Conservation (phyloP, 2,329 filamentous ascomycete species). For the Penicillium brasilianum region DNA sequence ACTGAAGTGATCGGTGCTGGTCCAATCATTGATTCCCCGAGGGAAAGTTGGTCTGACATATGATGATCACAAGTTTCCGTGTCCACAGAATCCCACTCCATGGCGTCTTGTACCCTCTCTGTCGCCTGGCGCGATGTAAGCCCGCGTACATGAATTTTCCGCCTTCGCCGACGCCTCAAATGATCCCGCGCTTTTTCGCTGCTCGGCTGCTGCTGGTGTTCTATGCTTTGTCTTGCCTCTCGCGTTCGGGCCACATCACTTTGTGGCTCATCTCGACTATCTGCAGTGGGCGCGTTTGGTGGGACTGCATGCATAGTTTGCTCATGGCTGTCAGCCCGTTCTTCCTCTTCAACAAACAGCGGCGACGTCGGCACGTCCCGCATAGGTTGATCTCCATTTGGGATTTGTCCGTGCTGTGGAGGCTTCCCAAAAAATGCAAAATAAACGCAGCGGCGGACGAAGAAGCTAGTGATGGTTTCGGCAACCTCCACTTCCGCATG, state of each 20-base stretch:
- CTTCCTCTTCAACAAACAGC: conserved; percentile 3
- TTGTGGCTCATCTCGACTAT: background rate
- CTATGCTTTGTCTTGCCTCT: background rate
- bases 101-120: background rate
- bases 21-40: background rate
- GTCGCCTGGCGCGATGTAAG: background rate
- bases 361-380: background rate
- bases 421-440: conserved; percentile 1
- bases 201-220: background rate
- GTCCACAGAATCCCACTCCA: background rate
- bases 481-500: background rate
- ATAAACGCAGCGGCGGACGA: background rate
- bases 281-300: background rate
- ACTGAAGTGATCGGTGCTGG: background rate
- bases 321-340: background rate
- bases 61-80: background rate
- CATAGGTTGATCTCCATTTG: background rate
- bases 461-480: conserved; percentile 1
- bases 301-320: background rate
- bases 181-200: background rate
- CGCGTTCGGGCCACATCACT: background rate
- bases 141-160: background rate
- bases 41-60: background rate
- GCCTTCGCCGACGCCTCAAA: conserved; percentile 3
- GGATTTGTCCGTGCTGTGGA: background rate